phyloP scores from a whole-genome alignment of 768 basidiomycete species.

The Boletales sp. region DNA sequence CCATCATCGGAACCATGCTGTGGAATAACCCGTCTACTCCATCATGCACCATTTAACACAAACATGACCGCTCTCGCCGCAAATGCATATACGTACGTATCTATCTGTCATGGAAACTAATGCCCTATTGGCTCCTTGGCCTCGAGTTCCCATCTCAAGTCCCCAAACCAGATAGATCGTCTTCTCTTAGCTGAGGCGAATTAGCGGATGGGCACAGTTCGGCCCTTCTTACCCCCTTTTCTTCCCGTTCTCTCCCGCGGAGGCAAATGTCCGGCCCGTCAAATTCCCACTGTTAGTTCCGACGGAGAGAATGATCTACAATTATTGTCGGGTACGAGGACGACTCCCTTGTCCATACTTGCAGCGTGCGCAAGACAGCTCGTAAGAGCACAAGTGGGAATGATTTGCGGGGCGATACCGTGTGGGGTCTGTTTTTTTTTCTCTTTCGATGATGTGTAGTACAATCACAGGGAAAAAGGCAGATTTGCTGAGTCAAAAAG shows the following conservation, averaged over 20 bases:
- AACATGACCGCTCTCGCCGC: neutral
- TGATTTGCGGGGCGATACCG: neutral
- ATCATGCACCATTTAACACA: neutral
- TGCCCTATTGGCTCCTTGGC: neutral
- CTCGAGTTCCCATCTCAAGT: neutral
- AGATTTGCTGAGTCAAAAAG: neutral
- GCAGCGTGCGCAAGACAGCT: neutral
- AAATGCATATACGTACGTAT: neutral
- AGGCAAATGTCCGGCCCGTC: neutral
- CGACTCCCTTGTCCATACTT: neutral
- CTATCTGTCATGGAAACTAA: neutral
- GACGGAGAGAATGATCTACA: conserved; percentile 1
- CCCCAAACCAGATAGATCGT: neutral
- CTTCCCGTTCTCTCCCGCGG: neutral
- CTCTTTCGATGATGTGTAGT: no score
- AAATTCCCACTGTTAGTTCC: neutral
- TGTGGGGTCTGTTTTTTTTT: neutral
- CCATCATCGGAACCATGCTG: neutral
- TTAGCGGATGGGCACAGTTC: neutral
- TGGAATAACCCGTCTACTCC: neutral
- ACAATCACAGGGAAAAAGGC: neutral
- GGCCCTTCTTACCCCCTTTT: neutral
- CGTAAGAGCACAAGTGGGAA: neutral
- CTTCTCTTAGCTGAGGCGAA: neutral
- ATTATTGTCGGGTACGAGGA: neutral